Percentiles rank a stretch among this genome's conserved stretches.
Conservation (phyloP, 495 filamentous ascomycete species). For the Daldinia decipiens region DNA sequence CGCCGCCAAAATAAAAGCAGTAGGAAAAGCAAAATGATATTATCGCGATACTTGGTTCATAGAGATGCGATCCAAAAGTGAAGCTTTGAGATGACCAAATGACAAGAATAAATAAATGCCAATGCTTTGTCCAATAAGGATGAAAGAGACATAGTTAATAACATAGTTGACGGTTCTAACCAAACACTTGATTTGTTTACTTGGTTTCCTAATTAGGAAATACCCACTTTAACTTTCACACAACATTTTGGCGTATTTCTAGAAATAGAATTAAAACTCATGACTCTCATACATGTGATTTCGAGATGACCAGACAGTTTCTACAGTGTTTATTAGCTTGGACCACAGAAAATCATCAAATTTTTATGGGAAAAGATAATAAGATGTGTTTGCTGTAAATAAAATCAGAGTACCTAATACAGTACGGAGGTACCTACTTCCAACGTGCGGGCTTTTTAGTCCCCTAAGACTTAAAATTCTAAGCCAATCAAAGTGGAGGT, state of each 20-base stretch:
- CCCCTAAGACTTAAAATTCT: slow-evolving; percentile 19
- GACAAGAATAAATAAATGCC: slow-evolving; percentile 2
- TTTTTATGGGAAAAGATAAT: background rate
- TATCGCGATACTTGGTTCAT: background rate
- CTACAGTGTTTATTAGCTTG: background rate
- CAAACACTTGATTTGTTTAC: slow-evolving; percentile 43
- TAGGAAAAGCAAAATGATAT: slow-evolving; percentile 18
- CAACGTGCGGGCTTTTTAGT: slow-evolving; percentile 33
- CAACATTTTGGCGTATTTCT: slow-evolving; percentile 3
- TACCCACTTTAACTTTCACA: slow-evolving; percentile 18
- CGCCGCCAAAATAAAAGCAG: background rate
- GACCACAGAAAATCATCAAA: background rate
- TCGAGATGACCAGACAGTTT: background rate
- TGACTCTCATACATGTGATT: background rate
- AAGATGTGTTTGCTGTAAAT: background rate
- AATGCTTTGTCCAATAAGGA: background rate
- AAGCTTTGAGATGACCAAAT: background rate
- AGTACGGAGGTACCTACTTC: background rate
- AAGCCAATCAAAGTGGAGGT: slow-evolving; percentile 26
- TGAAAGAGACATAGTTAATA: background rate
- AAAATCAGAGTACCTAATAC: background rate
- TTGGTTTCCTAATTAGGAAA: slow-evolving; percentile 42
- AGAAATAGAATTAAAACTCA: slow-evolving; percentile 6
- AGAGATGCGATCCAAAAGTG: slow-evolving; percentile 15
- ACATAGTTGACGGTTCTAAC: background rate